These are phyloP conservation scores for Linderina pennispora DNA, from an alignment of 192 early-diverging fungal genomes.

Conservation along the genomic window DNA sequence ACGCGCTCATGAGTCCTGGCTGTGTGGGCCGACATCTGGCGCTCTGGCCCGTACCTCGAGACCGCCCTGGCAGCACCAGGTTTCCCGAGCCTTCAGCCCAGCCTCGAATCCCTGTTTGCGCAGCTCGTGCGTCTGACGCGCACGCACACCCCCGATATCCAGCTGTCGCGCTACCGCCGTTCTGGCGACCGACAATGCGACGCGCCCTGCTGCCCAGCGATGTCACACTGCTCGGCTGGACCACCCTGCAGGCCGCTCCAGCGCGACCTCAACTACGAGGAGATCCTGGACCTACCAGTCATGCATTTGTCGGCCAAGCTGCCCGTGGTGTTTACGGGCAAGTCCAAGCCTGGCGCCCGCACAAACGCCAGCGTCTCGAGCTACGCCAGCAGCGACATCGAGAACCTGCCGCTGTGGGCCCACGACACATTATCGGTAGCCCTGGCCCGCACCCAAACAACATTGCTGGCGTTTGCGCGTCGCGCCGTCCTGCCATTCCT, in stretches of 20 bases:
- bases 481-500: background rate
- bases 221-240: constrained; percentile 33
- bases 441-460: constrained; percentile 8
- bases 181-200: too few relatives aligned
- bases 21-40: constrained; percentile 41
- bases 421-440: constrained; percentile 2
- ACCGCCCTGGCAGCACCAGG: too few relatives aligned
- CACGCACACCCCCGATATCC: background rate
- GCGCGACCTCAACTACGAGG: constrained; percentile 11
- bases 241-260: constrained; percentile 17
- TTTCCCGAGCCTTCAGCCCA: background rate
- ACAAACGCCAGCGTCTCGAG: background rate
- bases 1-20: constrained; percentile 22
- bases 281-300: background rate
- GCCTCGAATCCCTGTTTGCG: constrained; percentile 1
- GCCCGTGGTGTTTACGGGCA: background rate
- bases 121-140: constrained; percentile 5
- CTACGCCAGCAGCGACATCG: background rate
- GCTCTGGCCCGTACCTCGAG: constrained; percentile 8
- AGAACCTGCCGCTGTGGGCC: constrained; percentile 5
- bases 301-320: background rate
- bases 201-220: constrained; percentile 39
- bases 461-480: constrained; percentile 1
- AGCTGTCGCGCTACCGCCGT: too few relatives aligned
- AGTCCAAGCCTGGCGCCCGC: background rate